phyloP scores from a whole-genome alignment of 768 basidiomycete species.

The Rhodotorula graminis region DNA sequence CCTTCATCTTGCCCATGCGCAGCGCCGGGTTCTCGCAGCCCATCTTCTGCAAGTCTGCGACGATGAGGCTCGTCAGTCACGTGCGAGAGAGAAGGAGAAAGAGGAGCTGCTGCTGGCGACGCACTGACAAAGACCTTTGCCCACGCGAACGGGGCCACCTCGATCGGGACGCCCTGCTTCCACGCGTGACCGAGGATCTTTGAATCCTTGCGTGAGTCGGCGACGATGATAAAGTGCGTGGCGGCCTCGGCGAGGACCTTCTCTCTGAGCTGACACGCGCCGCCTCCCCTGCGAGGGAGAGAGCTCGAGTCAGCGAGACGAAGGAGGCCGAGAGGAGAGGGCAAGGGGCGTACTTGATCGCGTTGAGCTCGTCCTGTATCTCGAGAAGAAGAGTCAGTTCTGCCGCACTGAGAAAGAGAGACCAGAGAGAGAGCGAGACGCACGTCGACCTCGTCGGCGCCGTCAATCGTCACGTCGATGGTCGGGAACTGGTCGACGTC shows the following conservation, averaged over 20 bases:
- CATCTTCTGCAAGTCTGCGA: conserved; percentile 42
- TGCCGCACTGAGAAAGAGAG: background rate
- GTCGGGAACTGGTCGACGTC: conserved; percentile 52
- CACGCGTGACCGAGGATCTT: conserved; percentile 49
- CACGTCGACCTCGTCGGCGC: conserved; percentile 75
- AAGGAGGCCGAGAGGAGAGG: background rate
- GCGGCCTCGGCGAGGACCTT: conserved; percentile 98
- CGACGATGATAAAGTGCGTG: conserved; percentile 82
- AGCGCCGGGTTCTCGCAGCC: conserved; percentile 58
- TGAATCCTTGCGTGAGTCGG: conserved; percentile 87
- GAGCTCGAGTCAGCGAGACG: background rate
- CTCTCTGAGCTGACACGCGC: conserved; percentile 91
- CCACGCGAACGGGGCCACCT: conserved; percentile 95
- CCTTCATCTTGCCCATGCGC: conserved; percentile 81
- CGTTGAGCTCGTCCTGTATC: conserved; percentile 68
- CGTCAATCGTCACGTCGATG: conserved; percentile 96
- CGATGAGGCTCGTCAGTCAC: too few species aligned
- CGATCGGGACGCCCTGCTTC: conserved; percentile 83
- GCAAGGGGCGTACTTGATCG: conserved; percentile 69
- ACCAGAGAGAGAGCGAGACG: background rate
- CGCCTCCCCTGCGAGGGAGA: conserved; percentile 54
- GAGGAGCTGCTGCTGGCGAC: too few species aligned
- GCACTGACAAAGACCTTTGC: conserved; percentile 67
- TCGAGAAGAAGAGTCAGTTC: background rate
- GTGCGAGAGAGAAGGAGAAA: too few species aligned